Base-by-base conservation (phyloP, 805 yeast genomes). In the Clavispora santaluciae region DNA sequence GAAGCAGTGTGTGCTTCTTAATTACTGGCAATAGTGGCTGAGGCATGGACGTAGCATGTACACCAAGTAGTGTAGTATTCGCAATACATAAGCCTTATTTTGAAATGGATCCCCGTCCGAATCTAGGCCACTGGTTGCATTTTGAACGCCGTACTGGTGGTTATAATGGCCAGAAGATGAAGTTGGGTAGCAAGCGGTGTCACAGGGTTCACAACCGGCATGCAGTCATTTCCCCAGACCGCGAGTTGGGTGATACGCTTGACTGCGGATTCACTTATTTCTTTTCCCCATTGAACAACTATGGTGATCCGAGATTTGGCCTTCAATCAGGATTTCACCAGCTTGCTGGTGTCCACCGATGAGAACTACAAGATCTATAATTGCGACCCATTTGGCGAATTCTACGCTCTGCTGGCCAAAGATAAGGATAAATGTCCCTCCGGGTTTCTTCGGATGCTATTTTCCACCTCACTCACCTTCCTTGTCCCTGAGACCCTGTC, bases 311-410 rank as follows among this genome's bases (percentile, higher is more conserved):
- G 25, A 50, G 64, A 59, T 49, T 50, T 70, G 39, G 53, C 66
- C 5, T 67, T 70, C 51, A 70, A 69, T 46, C 74, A 68, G 52
- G 73, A 69, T 52, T 59, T 58, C 49, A 55, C 70, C 11, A 66
- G 71, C 43, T 53, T 70, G 20, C 60, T 69, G 25, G 48, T 68
- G 6, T 59, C 71, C 6, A 63, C 71, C 1, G 45, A 55, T 6
- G 47, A 50, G 26, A 49, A 54, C 38, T 64, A 65, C 53, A 60
- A 60, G 44, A 69, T 70, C 42, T 70, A 55, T 57, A 69, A 70
- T 48, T 64, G 72, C 45, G 74, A 70, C 34, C 75, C 75, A 1
- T 68, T 70, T 53, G 75, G 73, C 15, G 72, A 69, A 46, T 64
- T 70, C 44, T 65, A 63, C 41, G 49, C 59, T 5, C 61, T 65